These are phyloP conservation scores for Epichloe gansuensis DNA, from an alignment of 2,329 filamentous ascomycete species.

Conservation along the genomic window DNA sequence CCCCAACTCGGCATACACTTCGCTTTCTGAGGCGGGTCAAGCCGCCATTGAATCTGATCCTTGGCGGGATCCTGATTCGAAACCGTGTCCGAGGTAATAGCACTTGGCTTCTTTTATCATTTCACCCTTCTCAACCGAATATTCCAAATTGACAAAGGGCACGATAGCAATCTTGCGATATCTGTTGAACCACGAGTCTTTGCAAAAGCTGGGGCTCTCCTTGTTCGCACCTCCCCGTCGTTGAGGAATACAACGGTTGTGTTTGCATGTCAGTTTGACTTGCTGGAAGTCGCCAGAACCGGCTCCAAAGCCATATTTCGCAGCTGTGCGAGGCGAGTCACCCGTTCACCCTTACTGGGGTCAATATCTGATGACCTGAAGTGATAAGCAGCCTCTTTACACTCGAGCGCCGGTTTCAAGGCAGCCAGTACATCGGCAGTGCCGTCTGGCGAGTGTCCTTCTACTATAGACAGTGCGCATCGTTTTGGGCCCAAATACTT, in stretches of 20 bases:
- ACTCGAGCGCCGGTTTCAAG: constrained; percentile 26
- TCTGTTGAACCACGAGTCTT: constrained; percentile 41
- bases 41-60: constrained; percentile 29
- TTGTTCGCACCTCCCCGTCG: constrained; percentile 43
- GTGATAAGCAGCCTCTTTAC: constrained; percentile 27
- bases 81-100: constrained; percentile 27
- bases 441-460: constrained; percentile 22
- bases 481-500: constrained; percentile 34
- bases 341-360: constrained; percentile 30
- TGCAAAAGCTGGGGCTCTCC: constrained; percentile 30
- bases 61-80: constrained; percentile 15
- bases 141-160: constrained; percentile 43
- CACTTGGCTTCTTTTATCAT: constrained; percentile 39
- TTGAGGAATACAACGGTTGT: constrained; percentile 41
- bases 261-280: constrained; percentile 16
- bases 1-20: constrained; percentile 34
- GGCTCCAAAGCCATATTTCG: constrained; percentile 41
- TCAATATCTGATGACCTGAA: constrained; percentile 31
- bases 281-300: constrained; percentile 19
- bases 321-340: constrained; percentile 34
- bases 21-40: constrained; percentile 31
- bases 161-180: constrained; percentile 42
- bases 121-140: constrained; percentile 31
- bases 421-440: constrained; percentile 34
- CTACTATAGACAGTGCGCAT: constrained; percentile 26